phyloP scores from a whole-genome alignment of 1,139 yeast species.

The Candida frijolesensis region DNA sequence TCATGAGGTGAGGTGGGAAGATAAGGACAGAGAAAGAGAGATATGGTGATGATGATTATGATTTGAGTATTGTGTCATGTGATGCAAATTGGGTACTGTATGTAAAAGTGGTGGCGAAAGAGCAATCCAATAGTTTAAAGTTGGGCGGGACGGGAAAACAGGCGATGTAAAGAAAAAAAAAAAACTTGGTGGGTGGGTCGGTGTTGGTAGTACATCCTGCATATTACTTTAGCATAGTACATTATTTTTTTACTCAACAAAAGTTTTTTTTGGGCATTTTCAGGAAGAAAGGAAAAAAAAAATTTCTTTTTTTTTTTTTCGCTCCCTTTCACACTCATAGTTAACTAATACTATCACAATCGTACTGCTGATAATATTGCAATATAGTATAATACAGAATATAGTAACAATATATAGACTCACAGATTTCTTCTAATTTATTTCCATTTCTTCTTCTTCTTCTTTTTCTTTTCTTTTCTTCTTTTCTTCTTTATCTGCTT shows the following conservation, averaged over 20 bases:
- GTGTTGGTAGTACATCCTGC: background rate
- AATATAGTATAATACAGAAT: background rate
- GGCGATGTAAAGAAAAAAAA: background rate
- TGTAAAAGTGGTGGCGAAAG: background rate
- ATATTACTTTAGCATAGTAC: background rate
- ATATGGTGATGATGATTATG: too few relatives aligned
- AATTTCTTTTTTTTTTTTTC: background rate
- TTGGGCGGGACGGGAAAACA: background rate
- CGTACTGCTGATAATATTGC: too few relatives aligned
- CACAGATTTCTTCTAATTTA: background rate
- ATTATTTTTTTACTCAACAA: background rate
- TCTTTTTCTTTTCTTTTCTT: background rate
- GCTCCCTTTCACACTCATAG: background rate
- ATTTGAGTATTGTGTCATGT: too few relatives aligned
- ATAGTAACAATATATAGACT: background rate
- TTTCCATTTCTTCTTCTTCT: background rate
- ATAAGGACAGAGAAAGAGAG: too few relatives aligned
- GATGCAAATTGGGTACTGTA: too few relatives aligned
- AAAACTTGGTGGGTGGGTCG: too few relatives aligned
- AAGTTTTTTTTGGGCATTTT: constrained; percentile 1
- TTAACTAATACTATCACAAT: background rate
- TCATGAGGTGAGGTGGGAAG: too few relatives aligned
- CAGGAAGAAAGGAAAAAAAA: background rate
- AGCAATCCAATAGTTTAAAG: too few relatives aligned
- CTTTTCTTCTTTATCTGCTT: background rate